Base-by-base conservation (phyloP, 1,284 basidiomycete genomes). In the Marasmius oreades region DNA sequence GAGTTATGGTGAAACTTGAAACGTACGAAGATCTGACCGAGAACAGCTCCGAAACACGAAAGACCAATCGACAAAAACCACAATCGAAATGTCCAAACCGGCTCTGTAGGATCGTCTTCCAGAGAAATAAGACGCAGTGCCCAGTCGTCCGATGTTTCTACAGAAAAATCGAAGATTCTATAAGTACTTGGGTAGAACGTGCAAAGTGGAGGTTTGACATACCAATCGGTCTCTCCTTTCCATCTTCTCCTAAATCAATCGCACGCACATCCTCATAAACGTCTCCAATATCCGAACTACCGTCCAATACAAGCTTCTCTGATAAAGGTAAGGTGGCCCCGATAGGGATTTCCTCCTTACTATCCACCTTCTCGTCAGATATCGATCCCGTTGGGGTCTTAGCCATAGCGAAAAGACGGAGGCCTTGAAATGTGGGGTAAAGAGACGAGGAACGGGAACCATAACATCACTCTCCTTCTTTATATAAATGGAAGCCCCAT, bases 41-140 rank as follows among this genome's bases (percentile, higher is more conserved):
- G 68, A 28, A 78, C 75, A 44, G 76, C 72, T 24, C 74, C 74
- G 64, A 79, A 76, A 51, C 71, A 70, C n/a, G 73, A 70, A 20
- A 77, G 70, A 28, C 75, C 71, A 16, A 76, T 53, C 54, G 77
- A 74, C 52, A 78, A 69, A 67, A 80, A 74, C 67, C 76, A 76
- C 57, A 74, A 73, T 33, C 79, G 70, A 66, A 79, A 76, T 6
- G 64, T 67, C 64, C 62, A 68, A 23, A 75, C 69, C n/a, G 75
- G 77, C 31, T 79, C 69, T 4, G 71, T 66, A 0, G 76, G 74
- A 65, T 82, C 81, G 62, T 84, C 80, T 28, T 58, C 56, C 3
- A 55, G 45, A 44, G 53, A 56, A 26, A 56, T 52, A 10, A 56
- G 55, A 37, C 55, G 58, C 26, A 57, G 58, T 43, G 55, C 54